phyloP scores from a whole-genome alignment of 306 rosid species.

The Fagus crenata region DNA sequence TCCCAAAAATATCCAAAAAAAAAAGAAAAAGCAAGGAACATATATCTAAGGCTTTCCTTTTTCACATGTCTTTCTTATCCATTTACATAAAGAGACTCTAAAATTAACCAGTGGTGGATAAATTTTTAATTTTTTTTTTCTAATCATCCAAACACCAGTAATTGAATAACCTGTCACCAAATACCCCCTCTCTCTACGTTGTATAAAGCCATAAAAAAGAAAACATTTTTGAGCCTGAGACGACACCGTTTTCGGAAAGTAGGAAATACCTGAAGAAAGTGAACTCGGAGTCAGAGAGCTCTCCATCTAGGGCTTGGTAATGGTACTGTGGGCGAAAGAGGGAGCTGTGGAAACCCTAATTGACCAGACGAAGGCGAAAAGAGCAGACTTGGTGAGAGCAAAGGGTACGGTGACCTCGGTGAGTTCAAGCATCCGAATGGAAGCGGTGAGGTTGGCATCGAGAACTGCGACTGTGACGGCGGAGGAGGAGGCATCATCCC shows the following conservation, averaged over 20 bases:
- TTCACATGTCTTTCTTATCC: slow-evolving; percentile 46
- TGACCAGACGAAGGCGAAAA: slow-evolving; percentile 72
- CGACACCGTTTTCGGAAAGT: slow-evolving; percentile 24
- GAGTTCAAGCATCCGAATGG: slow-evolving; percentile 92
- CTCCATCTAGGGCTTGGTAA: slow-evolving; percentile 84
- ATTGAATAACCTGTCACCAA: slow-evolving; percentile 47
- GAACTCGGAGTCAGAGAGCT: slow-evolving; percentile 40
- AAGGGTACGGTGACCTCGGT: slow-evolving; percentile 60
- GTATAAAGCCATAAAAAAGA: slow-evolving; percentile 42
- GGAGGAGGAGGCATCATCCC: slow-evolving; percentile 27
- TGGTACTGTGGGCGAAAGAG: slow-evolving; percentile 86
- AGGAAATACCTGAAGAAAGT: slow-evolving; percentile 37
- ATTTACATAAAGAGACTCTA: slow-evolving; percentile 66
- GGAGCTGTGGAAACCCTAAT: slow-evolving; percentile 83
- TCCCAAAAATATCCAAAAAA: slow-evolving; percentile 28
- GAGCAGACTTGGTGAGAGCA: slow-evolving; percentile 65
- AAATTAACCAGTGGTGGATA: slow-evolving; percentile 40
- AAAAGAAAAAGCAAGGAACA: slow-evolving; percentile 35
- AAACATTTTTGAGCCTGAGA: slow-evolving; percentile 27
- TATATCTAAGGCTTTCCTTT: slow-evolving; percentile 45
- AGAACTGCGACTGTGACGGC: slow-evolving; percentile 39
- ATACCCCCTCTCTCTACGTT: slow-evolving; percentile 41
- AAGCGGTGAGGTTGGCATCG: slow-evolving; percentile 60
- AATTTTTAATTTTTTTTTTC: slow-evolving; percentile 2
- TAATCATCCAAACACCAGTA: slow-evolving; percentile 40